Evolutionary conservation across 2,329 filamentous ascomycete species (phyloP), one percentile per base, ranked within the genome.

Genomic region (Alternaria novae-zelandiae): DNA sequence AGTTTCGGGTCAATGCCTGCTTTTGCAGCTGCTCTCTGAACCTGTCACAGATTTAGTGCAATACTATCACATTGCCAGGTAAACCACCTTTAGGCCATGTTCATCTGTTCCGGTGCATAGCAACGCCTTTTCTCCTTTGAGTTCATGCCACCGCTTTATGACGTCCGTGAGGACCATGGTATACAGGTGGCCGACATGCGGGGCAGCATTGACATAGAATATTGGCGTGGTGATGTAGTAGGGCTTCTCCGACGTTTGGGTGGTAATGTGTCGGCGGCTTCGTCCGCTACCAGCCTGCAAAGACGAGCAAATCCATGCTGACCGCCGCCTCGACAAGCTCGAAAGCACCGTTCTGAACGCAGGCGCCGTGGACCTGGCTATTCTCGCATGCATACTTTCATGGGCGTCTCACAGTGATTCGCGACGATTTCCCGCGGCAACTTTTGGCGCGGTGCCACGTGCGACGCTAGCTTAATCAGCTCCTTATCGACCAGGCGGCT

Each of bases 161-260:
- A 97, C 90, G 80, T 99, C 96, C 67, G 93, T 86, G 47, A 99
- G 86, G 73, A 98, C 86, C 89, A 98, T 94, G 45, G 91, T 93
- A 80, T 97, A 98, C 64, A 99, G 85, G 81, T 99, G 96, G 47
- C 96, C 96, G 67, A 98, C 89, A 83, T 99, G 96, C 54, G 96
- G 96, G 49, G 93, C 94, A 59, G 94, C 93, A 87, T 99, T 99
- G 83, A 99, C 96, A 81, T 99, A 99, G 84, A 98, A 99, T 62
- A 99, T 99, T 3, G 96, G 96, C 9, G 94, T 96, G 6, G 96
- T 98, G 74, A 97, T 86, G 84, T 98, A 99, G 83, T 91, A 97
- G 9, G 95, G 94, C 83, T 98, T 98, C 64, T 68, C 59, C 9
- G 66, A 21, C 15, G 69, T 32, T 58, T 71, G 67, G 12, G 72